Percentiles rank a stretch among this genome's conserved stretches.
phyloP scores from a whole-genome alignment of 2,329 filamentous ascomycete genomes.

The Phialocephala subalpina region DNA sequence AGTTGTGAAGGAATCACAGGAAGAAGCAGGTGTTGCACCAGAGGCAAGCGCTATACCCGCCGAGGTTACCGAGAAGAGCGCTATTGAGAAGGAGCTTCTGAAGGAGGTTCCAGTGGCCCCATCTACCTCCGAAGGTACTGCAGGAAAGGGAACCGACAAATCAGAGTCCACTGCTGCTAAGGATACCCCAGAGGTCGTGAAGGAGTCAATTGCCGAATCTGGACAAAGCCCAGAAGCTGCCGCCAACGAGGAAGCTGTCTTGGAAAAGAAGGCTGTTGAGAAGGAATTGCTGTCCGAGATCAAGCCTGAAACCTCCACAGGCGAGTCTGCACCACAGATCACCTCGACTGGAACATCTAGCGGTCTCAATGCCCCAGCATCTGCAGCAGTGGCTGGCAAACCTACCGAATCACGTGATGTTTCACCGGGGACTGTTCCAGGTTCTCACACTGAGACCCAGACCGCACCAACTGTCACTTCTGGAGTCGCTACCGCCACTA shows the following conservation, averaged over 20 bases:
- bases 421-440: conserved; percentile 41
- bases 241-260: conserved; percentile 70
- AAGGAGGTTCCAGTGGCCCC: conserved; percentile 69
- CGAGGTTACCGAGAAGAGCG: conserved; percentile 75
- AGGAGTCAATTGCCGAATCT: conserved; percentile 64
- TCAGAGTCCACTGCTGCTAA: conserved; percentile 57
- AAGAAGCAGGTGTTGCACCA: conserved; percentile 68
- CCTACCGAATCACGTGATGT: conserved; percentile 40
- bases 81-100: conserved; percentile 75
- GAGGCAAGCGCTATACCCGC: conserved; percentile 72
- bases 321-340: conserved; percentile 41
- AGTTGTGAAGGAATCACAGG: conserved; percentile 76
- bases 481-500: conserved; percentile 34
- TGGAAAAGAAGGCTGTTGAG: conserved; percentile 80
- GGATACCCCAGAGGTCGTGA: conserved; percentile 63
- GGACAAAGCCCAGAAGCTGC: conserved; percentile 75
- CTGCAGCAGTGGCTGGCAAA: conserved; percentile 20
- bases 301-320: conserved; percentile 48
- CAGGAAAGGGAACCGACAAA: conserved; percentile 61
- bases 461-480: conserved; percentile 39
- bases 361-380: conserved; percentile 49
- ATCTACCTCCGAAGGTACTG: conserved; percentile 63
- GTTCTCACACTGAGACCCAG: conserved; percentile 35
- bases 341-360: conserved; percentile 43
- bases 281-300: conserved; percentile 75